These are phyloP conservation scores for Pharnaceum exiguum DNA, from an alignment of 148 eudicot genomes.

Conservation along the genomic window DNA sequence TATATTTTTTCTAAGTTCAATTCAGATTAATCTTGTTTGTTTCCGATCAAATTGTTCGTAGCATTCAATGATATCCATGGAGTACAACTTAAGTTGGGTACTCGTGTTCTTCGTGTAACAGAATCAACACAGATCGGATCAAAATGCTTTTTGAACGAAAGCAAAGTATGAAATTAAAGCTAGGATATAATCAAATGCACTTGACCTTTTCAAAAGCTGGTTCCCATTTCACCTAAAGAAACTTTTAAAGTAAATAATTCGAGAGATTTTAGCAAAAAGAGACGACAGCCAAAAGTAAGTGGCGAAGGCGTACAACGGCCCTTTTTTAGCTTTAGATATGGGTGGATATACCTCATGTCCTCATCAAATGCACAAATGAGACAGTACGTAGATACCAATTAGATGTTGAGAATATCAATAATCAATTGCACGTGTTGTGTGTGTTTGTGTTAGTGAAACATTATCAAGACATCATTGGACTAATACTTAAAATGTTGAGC, in stretches of 20 bases:
- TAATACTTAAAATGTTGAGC: background rate
- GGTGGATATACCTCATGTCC: background rate
- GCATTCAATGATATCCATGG: no score
- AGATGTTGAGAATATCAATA: no score
- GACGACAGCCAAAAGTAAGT: background rate
- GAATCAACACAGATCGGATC: constrained; percentile 13
- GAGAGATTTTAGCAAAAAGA: background rate
- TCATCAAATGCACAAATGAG: no score
- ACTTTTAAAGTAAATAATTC: background rate
- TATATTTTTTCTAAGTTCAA: no score
- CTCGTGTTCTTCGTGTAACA: constrained; percentile 12
- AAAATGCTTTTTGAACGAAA: constrained; percentile 21
- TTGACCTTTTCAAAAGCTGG: constrained; percentile 24
- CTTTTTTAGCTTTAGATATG: background rate
- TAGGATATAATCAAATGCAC: constrained; percentile 9
- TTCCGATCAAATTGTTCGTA: no score
- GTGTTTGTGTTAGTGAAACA: background rate
- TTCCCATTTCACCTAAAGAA: constrained; percentile 17
- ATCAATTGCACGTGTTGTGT: constrained; percentile 18
- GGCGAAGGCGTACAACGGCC: background rate
- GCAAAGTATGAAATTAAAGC: no score
- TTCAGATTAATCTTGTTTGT: no score
- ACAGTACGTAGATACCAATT: no score
- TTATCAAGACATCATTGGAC: background rate
- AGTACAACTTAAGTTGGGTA: no score